Base-by-base conservation (phyloP, 345 rosid genomes). In the Eucalyptus regnans region DNA sequence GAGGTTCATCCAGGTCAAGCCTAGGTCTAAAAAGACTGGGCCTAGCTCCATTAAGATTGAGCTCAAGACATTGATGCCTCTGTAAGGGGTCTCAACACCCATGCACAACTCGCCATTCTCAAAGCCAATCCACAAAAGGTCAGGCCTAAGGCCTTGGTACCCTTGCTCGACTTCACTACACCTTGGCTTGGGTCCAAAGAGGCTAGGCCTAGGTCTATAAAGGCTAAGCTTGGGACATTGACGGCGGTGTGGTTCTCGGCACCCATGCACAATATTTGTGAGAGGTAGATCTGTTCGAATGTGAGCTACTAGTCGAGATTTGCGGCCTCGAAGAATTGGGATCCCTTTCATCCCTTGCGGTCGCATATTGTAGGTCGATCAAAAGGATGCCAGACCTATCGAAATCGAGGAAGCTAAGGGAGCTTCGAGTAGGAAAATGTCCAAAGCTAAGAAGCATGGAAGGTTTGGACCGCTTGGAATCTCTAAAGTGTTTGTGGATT, bases 221-320 rank as follows among this genome's bases (percentile, higher is more conserved):
- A 56, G 29, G 12, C 12, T 23, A 56, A 56, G 27, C 27, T 56
- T 23, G 12, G 29, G 62, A 56, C 29, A 56, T 56, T 3, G 2
- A 56, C 6, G 0, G 29, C 6, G 3, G 0, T 56, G 29, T 23
- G 62, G 29, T 12, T 56, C 29, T 56, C 1, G 12, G 0, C 4
- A 6, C 29, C 29, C 1, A 1, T 23, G 27, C 29, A 56, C 29
- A 41, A 41, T 41, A 41, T 41, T 4, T 41, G 1, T 4, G 5
- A 41, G 41, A 41, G 41, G 41, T 41, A 41, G 41, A 41, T 41
- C 41, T 41, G 5, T 41, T 41, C 41, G 5, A 41, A 41, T 41
- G 41, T 41, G 41, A 41, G 41, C 41, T 41, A 41, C 41, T 41
- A 41, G 5, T 41, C 41, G 5, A 41, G 41, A 41, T 41, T 41